Evolutionary conservation across 2,329 filamentous ascomycete species (phyloP).

Genomic region (Aspergillus sp.): DNA sequence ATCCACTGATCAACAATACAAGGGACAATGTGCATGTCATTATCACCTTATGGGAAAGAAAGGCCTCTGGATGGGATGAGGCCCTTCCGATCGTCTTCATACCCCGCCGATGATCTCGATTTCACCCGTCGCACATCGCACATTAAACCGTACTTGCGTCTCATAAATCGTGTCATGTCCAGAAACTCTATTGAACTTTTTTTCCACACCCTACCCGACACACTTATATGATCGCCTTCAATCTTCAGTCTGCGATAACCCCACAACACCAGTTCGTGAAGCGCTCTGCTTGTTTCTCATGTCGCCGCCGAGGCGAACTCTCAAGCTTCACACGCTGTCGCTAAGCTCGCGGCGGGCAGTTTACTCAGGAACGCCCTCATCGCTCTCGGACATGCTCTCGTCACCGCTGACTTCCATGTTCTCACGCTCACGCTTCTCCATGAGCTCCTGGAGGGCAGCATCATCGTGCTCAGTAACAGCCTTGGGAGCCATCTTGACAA

Average conservation of each 20-base stretch:
- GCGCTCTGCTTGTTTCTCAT: not conserved
- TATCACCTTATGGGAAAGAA: not conserved
- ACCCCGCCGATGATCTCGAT: conserved; percentile 19
- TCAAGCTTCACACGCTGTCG: conserved; percentile 2
- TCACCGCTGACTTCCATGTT: conserved; percentile 98
- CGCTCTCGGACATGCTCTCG: conserved; percentile 92
- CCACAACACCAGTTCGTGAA: conserved; percentile 7
- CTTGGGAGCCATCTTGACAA: conserved; percentile 98
- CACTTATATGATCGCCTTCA: conserved; percentile 5
- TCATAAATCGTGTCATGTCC: conserved; percentile 31
- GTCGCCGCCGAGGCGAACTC: not conserved
- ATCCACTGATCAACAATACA: conserved; percentile 18
- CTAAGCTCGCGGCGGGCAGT: not conserved
- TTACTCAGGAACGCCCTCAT: conserved; percentile 72
- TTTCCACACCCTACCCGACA: conserved; percentile 16
- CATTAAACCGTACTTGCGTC: conserved; percentile 28
- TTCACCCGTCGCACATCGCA: conserved; percentile 24
- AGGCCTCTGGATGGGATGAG: not conserved
- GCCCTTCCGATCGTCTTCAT: conserved; percentile 5
- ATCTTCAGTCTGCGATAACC: conserved; percentile 4
- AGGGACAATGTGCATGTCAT: conserved; percentile 7
- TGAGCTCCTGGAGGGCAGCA: conserved; percentile 91
- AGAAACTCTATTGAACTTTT: conserved; percentile 27
- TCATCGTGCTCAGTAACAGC: conserved; percentile 98
- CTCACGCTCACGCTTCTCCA: conserved; percentile 98